Base-by-base conservation (phyloP, 345 rosid genomes). In the Hevea brasiliensis region DNA sequence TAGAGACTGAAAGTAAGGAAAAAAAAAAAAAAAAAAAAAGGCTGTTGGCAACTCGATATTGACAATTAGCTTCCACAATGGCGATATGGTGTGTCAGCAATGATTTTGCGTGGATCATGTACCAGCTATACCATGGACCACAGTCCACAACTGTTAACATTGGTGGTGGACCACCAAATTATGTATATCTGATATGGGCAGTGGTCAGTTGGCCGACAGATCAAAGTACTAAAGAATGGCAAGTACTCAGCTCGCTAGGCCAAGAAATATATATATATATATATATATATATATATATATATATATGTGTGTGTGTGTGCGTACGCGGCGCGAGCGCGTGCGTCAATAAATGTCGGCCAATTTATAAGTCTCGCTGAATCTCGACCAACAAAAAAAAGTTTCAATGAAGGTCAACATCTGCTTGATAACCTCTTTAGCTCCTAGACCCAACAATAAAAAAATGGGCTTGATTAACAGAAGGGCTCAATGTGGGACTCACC, bases 81-180 rank as follows among this genome's bases (percentile, higher is more conserved):
- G 69, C 70, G 29, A 73, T 47, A 8, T 54, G 21, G 14, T 42
- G 54, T 26, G 74, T 77, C 64, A 73, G 61, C 35, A 51, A 26
- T 13, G 71, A 71, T 72, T 54, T 13, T 50, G 29, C 45, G n/a
- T 45, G 42, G 70, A 65, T 68, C 51, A 27, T 27, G 35, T 29
- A 70, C 21, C 62, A 24, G 70, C 13, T 41, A 21, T 35, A 45
- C 17, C 64, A 57, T 65, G 82, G 77, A 73, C 70, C 74, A 56
- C 70, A 27, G 61, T 21, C 74, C 71, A 50, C 57, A 21, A 40
- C 8, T 35, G 59, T 24, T 63, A 42, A 6, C 27, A 35, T 47
- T 65, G 15, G n/a, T 54, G 68, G 61, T 27, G 65, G 65, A 63
- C 81, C 77, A 72, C 82, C 35, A 63, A 68, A 61, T 48, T 24